Base-by-base conservation (phyloP, 2,329 filamentous ascomycete species). In the Cyclaneusma minus region DNA sequence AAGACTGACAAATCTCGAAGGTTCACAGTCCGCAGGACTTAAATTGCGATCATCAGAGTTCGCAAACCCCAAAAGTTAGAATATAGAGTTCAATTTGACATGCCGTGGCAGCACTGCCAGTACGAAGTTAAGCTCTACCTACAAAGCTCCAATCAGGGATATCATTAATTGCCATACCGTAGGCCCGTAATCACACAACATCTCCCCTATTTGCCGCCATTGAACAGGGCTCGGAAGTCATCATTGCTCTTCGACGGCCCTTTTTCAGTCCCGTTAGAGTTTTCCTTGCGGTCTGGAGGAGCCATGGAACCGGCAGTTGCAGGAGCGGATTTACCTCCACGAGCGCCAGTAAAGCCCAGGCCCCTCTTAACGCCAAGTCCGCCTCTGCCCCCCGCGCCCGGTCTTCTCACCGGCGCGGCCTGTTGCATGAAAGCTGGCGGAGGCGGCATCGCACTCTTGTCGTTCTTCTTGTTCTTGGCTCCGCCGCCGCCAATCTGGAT, bases 221-320 rank as follows among this genome's bases (percentile, higher is more conserved):
- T 38, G 35, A 47, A 46, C 41, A 48, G 41, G 15, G 62, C 60
- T 44, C 62, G 68, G 37, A 69, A 69, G 40, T 69, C 64, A 3
- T 62, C 60, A 44, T 69, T 69, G 39, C 55, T 67, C 50, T 64
- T 68, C 11, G 47, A 38, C 25, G 48, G 38, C 13, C 35, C 27
- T 7, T 41, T 40, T n/a, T n/a, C n/a, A n/a, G n/a, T n/a, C n/a
- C n/a, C n/a, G 17, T 34, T 38, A 8, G 36, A 38, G 3, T 34
- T 29, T 12, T 35, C 42, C 37, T 23, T 41, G 31, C 25, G 36
- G 29, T 26, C 34, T 22, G 29, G 32, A 18, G 26, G 31, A 22
- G 29, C 32, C 12, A 27, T 36, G 24, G 28, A 26, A 22, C 25
- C 24, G 13, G 16, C 22, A 10, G 8, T 16, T 8, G 17, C 12